Conservation (phyloP, 1,284 basidiomycete genomes). For the Sporisorium graminicola region DNA sequence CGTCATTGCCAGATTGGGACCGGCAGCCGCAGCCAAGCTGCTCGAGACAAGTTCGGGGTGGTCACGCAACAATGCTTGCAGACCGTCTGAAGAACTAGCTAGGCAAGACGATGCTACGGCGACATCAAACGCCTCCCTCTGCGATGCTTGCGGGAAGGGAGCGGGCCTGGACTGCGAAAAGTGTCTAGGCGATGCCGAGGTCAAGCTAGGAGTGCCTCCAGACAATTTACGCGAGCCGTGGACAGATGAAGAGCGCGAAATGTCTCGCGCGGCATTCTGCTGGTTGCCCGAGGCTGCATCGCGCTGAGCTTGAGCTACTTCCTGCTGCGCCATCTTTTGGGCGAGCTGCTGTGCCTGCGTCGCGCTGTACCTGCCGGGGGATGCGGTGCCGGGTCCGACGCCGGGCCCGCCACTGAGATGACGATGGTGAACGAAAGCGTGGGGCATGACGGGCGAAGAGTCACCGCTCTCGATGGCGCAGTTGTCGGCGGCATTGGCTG, state of each 20-base stretch:
- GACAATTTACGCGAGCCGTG: constrained; percentile 26
- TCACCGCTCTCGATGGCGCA: constrained; percentile 38
- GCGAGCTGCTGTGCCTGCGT: constrained; percentile 47
- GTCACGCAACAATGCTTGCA: constrained; percentile 66
- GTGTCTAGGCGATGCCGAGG: constrained; percentile 46
- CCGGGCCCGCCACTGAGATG: constrained; percentile 72
- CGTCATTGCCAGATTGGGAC: constrained; percentile 50
- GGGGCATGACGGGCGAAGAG: constrained; percentile 39
- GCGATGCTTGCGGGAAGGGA: constrained; percentile 50
- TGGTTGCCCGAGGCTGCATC: constrained; percentile 13
- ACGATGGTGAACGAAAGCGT: constrained; percentile 76
- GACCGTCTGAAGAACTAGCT: constrained; percentile 59
- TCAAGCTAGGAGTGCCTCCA: constrained; percentile 34
- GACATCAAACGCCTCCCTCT: constrained; percentile 57
- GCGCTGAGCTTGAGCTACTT: constrained; percentile 29
- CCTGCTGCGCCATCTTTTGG: constrained; percentile 36
- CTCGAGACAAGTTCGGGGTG: constrained; percentile 67
- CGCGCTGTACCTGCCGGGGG: constrained; percentile 41
- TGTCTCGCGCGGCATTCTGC: constrained; percentile 9
- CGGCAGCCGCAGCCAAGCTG: constrained; percentile 62
- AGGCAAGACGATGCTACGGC: constrained; percentile 62
- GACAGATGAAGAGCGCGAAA: constrained; percentile 39
- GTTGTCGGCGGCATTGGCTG: constrained; percentile 11
- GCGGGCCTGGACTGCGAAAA: constrained; percentile 54
- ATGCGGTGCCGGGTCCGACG: constrained; percentile 48